A percentile compares a stretch with the other conserved stretches of the same genome.
Evolutionary conservation across 208 protist genomes (phyloP).

Genomic region (Wallacemonas sp.): DNA sequence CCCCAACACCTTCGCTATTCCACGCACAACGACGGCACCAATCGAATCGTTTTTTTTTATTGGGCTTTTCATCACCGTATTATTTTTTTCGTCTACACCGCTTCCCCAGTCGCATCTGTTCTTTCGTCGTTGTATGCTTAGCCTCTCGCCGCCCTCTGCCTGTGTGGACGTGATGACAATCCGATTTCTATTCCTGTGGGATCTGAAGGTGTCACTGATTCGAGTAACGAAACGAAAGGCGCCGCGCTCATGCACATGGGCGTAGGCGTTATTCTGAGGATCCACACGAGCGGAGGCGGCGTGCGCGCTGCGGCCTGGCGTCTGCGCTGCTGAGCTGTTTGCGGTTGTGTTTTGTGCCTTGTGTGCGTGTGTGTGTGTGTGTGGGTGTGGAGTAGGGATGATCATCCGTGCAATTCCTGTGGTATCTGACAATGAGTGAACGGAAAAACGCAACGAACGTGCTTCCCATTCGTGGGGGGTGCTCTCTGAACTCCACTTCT

Average conservation of each 20-base stretch:
- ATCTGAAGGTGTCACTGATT: conserved; percentile 17
- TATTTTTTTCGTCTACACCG: too few species aligned
- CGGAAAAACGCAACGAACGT: conserved; percentile 57
- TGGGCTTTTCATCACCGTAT: too few species aligned
- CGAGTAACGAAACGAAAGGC: conserved; percentile 15
- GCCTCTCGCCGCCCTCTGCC: too few species aligned
- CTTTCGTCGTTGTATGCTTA: too few species aligned
- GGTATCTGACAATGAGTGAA: conserved; percentile 63
- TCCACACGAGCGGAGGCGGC: too few species aligned
- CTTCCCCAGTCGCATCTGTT: neutral
- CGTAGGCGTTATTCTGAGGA: conserved; percentile 11
- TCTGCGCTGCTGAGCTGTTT: neutral
- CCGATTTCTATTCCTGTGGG: conserved; percentile 19
- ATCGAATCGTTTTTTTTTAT: too few species aligned
- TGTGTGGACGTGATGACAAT: conserved; percentile 14
- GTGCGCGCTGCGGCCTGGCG: too few species aligned
- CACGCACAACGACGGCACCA: too few species aligned
- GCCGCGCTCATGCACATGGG: conserved; percentile 16
- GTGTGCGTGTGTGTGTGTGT: neutral
- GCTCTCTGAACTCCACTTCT: conserved; percentile 13
- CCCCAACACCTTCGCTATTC: too few species aligned
- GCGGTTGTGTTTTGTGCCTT: neutral
- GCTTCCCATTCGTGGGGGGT: conserved; percentile 21
- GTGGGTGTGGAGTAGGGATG: conserved; percentile 21
- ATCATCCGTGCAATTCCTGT: conserved; percentile 68